These are phyloP conservation scores for Backusella australiensis DNA, from an alignment of 192 early-diverging fungal species.

Conservation along the genomic window DNA sequence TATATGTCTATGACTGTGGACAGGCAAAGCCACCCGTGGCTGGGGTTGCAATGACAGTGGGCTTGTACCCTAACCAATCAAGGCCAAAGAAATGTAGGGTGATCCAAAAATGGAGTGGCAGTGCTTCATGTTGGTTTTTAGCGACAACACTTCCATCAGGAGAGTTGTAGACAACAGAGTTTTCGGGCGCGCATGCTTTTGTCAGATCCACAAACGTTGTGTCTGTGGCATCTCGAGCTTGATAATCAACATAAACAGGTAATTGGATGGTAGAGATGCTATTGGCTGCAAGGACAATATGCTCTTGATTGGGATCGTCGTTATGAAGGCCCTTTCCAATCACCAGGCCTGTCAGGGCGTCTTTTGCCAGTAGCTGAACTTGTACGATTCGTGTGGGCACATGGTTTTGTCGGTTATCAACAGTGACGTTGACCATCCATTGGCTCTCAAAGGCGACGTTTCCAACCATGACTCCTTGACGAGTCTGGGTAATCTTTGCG, in stretches of 20 bases:
- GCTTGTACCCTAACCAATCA: conserved; percentile 31
- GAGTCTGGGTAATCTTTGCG: conserved; percentile 16
- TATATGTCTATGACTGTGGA: conserved; percentile 20
- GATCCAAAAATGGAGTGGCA: conserved; percentile 32
- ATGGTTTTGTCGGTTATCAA: conserved; percentile 31
- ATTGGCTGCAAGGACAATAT: conserved; percentile 16
- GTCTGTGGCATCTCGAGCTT: conserved; percentile 24
- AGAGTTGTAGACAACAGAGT: not conserved
- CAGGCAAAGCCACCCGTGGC: conserved; percentile 33
- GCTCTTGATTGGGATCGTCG: conserved; percentile 16
- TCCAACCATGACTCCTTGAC: conserved; percentile 21
- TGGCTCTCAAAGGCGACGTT: conserved; percentile 29
- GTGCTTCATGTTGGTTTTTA: conserved; percentile 16
- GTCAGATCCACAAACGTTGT: conserved; percentile 30
- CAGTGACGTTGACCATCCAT: conserved; percentile 29
- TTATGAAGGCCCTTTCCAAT: conserved; percentile 28
- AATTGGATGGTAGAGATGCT: conserved; percentile 25
- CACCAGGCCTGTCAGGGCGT: conserved; percentile 22
- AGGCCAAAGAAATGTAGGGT: conserved; percentile 30
- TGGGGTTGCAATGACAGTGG: conserved; percentile 33
- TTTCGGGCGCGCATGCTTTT: conserved; percentile 19
- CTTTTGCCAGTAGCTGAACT: conserved; percentile 18
- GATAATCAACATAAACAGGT: conserved; percentile 24
- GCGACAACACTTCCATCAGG: not conserved
- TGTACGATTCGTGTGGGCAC: conserved; percentile 23